These are phyloP conservation scores for Dalbergia cochinchinensis DNA, from an alignment of 306 rosid species.

Conservation along the genomic window DNA sequence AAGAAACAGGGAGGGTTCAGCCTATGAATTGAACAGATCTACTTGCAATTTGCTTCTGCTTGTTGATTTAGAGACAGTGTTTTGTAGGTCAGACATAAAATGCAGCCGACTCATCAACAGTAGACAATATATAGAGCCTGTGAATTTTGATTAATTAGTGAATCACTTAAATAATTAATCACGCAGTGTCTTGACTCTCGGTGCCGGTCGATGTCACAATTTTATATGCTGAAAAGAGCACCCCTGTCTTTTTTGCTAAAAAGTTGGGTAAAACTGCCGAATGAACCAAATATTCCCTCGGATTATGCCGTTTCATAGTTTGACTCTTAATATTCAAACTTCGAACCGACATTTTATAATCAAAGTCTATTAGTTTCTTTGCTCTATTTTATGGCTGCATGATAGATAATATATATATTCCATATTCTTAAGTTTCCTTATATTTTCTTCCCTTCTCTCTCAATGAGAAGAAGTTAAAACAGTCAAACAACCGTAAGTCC, in stretches of 20 bases:
- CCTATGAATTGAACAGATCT: too few relatives aligned
- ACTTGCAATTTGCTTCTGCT: not conserved
- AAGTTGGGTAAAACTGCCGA: slow-evolving; percentile 42
- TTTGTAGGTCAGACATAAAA: not conserved
- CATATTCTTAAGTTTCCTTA: not conserved
- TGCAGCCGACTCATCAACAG: slow-evolving; percentile 50
- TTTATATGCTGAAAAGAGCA: slow-evolving; percentile 32
- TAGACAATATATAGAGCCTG: not conserved
- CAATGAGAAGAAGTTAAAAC: slow-evolving; percentile 3
- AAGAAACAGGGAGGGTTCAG: too few relatives aligned
- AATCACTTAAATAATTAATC: not conserved
- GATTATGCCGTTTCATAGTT: slow-evolving; percentile 45
- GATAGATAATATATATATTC: not conserved
- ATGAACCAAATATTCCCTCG: slow-evolving; percentile 37
- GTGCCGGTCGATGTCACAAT: not conserved
- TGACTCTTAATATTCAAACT: slow-evolving; percentile 44
- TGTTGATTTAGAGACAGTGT: not conserved
- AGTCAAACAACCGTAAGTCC: slow-evolving; percentile 14
- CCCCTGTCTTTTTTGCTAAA: slow-evolving; percentile 43
- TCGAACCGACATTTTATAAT: slow-evolving; percentile 17
- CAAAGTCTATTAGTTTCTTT: slow-evolving; percentile 32
- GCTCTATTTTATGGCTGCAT: slow-evolving; percentile 47
- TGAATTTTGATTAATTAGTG: slow-evolving; percentile 13
- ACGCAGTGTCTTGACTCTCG: not conserved
- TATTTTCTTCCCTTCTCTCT: not conserved